These are phyloP conservation scores for Leucocoprinus birnbaumii DNA, from an alignment of 768 basidiomycete species.

Conservation along the genomic window DNA sequence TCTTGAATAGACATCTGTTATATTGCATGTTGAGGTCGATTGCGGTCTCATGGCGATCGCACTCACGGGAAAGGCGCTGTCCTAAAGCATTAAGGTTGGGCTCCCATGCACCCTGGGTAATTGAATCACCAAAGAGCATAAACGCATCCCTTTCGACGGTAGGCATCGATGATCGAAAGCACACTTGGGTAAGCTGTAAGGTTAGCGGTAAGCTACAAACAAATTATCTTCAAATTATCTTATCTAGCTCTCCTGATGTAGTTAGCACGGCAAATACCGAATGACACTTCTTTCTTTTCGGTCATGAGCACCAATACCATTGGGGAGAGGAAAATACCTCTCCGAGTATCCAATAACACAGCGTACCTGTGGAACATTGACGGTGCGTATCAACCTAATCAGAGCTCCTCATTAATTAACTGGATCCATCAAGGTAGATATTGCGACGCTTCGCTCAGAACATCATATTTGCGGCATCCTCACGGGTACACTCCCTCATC, in stretches of 20 bases:
- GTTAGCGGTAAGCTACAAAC: background rate
- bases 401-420: conserved; percentile 3
- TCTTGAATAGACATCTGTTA: conserved; percentile 69
- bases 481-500: conserved; percentile 88
- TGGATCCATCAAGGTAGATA: conserved; percentile 48
- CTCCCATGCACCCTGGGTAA: conserved; percentile 70
- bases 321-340: conserved; percentile 39
- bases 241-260: background rate
- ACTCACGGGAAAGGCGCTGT: conserved; percentile 64
- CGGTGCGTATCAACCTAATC: conserved; percentile 38
- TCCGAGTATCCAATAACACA: conserved; percentile 75
- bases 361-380: conserved; percentile 90
- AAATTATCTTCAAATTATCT: background rate
- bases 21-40: background rate
- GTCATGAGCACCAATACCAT: conserved; percentile 19
- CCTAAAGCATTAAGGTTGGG: conserved; percentile 54
- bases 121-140: conserved; percentile 80
- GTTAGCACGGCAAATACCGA: conserved; percentile 7
- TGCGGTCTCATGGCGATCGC: background rate
- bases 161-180: conserved; percentile 43
- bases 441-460: conserved; percentile 72
- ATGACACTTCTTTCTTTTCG: conserved; percentile 7
- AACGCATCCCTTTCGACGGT: conserved; percentile 60
- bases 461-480: conserved; percentile 85
- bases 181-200: too few species aligned